Base-by-base conservation (phyloP, 208 protist species). In the Leishmania guyanensis region DNA sequence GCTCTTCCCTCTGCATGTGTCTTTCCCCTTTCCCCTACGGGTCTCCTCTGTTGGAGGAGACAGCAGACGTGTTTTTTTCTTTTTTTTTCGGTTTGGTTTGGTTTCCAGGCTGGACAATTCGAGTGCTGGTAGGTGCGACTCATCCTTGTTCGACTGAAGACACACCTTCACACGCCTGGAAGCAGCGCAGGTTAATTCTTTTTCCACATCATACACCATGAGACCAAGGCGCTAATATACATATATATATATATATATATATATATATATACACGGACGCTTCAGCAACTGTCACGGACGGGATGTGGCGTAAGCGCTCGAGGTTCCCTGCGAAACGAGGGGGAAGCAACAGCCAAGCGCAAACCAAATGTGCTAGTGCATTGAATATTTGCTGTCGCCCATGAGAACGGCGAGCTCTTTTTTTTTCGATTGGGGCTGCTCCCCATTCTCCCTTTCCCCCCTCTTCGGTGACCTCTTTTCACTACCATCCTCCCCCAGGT, bases 81-180 rank as follows among this genome's bases (percentile, higher is more conserved):
- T 79, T 33, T 68, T 10, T 62, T 70, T 36, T 20, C 48, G 75
- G 64, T 82, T 85, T 72, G 48, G 12, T 82, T 46, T 29, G 20
- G 43, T 78, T 64, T 26, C 60, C 16, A 81, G 68, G 39, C 22
- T 46, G 26, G 72, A 26, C 33, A 16, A 29, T 82, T 16, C 26
- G 54, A 20, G 62, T 39, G 29, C 12, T 22, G 62, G 29, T 12
- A 43, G 62, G 10, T 43, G 12, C 9, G 29, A 29, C 26, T 5
- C 29, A 68, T 39, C 29, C 14, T 68, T 16, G 14, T 3, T 14
- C 12, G 29, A 43, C 29, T 20, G 39, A 0, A 68, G 14, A 68
- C 29, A 26, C 29, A 29, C 62, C 9, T 4, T 16, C 29, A 20
- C 29, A 68, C 4, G 3, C 43, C 43, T 6, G 43, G 4, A 46